Evolutionary conservation across 2,329 filamentous ascomycete genomes (phyloP), one percentile per base, ranked within the genome.

Genomic region (Curvularia hawaiiensis): DNA sequence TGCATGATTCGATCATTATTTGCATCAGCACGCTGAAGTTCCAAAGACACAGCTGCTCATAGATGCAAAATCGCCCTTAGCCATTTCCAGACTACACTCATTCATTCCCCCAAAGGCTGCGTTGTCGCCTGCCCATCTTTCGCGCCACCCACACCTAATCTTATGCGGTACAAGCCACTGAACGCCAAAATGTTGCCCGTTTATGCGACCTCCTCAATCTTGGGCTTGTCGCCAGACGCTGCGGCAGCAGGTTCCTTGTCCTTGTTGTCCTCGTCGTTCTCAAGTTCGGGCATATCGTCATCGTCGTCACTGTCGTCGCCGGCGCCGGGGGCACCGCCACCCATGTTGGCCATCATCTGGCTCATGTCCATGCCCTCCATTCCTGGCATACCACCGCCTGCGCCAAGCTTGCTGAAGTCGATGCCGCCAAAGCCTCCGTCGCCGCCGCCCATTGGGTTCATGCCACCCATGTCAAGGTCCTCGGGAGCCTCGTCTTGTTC

Each of bases 401-500:
- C 79, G 62, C 78, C 79, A 62, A 96, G 88, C 84, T 96, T 96
- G 71, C 90, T 95, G 87, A 96, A 96, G 80, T 96, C 92, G 75
- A 97, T 95, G 71, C 90, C 91, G 70, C 90, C 88, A 64, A 95
- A 91, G 78, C 92, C 91, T 66, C 87, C 88, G 60, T 85, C 85
- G 39, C 73, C 82, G 38, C 61, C 61, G 39, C 78, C 77, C 74
- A 79, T 90, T 64, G 86, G 78, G 65, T 79, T 79, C 79, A 82
- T 82, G 66, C 78, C 77, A 63, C 72, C 76, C 78, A 82, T 80
- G 74, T 78, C 79, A 66, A 81, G 79, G 78, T 97, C 93, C 78
- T 97, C 93, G 55, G 86, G 83, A 59, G 86, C 89, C 79, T 92
- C 92, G 75, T 98, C 90, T 83, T 99, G 95, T 86, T 99, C 95